These are phyloP conservation scores for Cetradonia linearis DNA, from an alignment of 495 filamentous ascomycete species.

Conservation along the genomic window DNA sequence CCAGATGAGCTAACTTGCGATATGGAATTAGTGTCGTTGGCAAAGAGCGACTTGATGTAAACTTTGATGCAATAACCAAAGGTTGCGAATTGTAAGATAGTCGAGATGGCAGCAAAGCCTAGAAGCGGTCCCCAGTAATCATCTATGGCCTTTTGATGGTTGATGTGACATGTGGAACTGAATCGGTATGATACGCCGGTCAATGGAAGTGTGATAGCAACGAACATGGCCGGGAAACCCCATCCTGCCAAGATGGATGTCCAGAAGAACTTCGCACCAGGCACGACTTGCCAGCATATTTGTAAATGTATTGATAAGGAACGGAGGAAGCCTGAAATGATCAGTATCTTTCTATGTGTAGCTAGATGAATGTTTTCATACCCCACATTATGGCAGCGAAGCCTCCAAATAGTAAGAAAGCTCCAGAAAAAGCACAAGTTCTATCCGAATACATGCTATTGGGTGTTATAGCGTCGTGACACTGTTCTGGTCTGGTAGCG, in stretches of 20 bases:
- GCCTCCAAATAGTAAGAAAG: conserved; percentile 75
- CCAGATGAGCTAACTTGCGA: conserved; percentile 56
- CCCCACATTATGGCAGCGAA: conserved; percentile 76
- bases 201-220: conserved; percentile 62
- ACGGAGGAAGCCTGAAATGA: conserved; percentile 59
- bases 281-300: conserved; percentile 91
- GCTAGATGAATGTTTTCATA: conserved; percentile 27
- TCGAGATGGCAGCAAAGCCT: conserved; percentile 62
- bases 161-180: conserved; percentile 85
- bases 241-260: conserved; percentile 69
- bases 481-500: conserved; percentile 68
- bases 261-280: conserved; percentile 87
- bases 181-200: conserved; percentile 94
- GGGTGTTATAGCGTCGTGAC: conserved; percentile 82
- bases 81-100: conserved; percentile 72
- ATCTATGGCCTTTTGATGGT: conserved; percentile 63
- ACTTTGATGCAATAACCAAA: conserved; percentile 93
- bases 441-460: conserved; percentile 78
- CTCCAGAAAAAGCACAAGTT: conserved; percentile 79
- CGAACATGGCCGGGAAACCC: conserved; percentile 65
- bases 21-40: conserved; percentile 47
- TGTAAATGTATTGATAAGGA: conserved; percentile 90
- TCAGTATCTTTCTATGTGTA: conserved; percentile 1
- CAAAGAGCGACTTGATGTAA: conserved; percentile 73
- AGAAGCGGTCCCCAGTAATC: conserved; percentile 90